Evolutionary conservation across 2,329 filamentous ascomycete genomes (phyloP).

Genomic region (Venturia carpophila): DNA sequence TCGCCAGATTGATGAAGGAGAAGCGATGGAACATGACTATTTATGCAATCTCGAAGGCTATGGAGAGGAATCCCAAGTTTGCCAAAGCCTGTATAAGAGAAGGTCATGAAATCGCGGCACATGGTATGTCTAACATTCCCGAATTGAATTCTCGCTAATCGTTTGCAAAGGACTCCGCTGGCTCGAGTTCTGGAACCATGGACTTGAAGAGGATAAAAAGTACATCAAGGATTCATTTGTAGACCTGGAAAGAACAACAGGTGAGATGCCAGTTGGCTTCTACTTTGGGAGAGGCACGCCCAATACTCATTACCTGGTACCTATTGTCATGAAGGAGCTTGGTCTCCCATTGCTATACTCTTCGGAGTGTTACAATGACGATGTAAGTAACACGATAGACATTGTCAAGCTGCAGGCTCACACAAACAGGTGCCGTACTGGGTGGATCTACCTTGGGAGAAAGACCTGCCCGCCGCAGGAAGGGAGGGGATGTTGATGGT

Average conservation of each 20-base stretch:
- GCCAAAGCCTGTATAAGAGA: slow-evolving; percentile 35
- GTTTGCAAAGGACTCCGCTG: slow-evolving; percentile 26
- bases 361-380: slow-evolving; percentile 25
- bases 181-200: slow-evolving; percentile 37
- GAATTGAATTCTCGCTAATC: neutral
- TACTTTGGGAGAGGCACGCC: slow-evolving; percentile 32
- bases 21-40: slow-evolving; percentile 41
- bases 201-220: slow-evolving; percentile 32
- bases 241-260: slow-evolving; percentile 29
- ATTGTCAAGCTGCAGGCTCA: neutral
- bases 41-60: slow-evolving; percentile 43
- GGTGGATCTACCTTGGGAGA: slow-evolving; percentile 46
- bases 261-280: slow-evolving; percentile 27
- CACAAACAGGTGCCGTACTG: slow-evolving; percentile 26
- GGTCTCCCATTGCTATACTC: slow-evolving; percentile 27
- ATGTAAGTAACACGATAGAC: slow-evolving; percentile 21
- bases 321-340: slow-evolving; percentile 26
- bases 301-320: slow-evolving; percentile 24
- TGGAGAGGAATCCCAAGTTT: slow-evolving; percentile 36
- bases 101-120: slow-evolving; percentile 37
- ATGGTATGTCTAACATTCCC: slow-evolving; percentile 25
- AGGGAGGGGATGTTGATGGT: slow-evolving; percentile 47
- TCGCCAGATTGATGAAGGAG: slow-evolving; percentile 43
- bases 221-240: slow-evolving; percentile 35
- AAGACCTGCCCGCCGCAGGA: slow-evolving; percentile 19